Base-by-base conservation (phyloP, 345 rosid genomes). In the Rhodomyrtus tomentosa region DNA sequence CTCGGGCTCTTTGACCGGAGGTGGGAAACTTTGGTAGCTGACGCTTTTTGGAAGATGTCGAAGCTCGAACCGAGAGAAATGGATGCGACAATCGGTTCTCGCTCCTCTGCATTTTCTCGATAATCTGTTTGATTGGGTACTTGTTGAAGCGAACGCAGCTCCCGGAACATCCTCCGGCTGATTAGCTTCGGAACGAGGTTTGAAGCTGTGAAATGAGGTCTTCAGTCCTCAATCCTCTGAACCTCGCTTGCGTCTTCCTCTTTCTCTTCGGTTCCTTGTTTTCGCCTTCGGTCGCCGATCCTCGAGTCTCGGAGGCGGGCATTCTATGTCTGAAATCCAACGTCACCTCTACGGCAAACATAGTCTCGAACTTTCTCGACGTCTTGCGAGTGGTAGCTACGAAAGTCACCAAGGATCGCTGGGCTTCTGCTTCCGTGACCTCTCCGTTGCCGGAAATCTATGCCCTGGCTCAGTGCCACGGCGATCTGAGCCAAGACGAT, bases 401-500 rank as follows among this genome's bases (percentile, higher is more conserved):
- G 29, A 56, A 0, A 54, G 87, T 93, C 13, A 85, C 79, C 25
- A 59, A 40, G 3, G 48, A 6, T 55, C 92, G 85, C 56, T 94
- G 90, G 38, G 96, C 88, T 48, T 89, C 89, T 20, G 76, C 36
- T 86, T 80, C 86, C 50, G 32, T 86, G 0, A 86, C 83, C 86
- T 50, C 87, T 10, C 15, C 92, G 1, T 7, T 80, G 15, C 52
- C 55, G 22, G 79, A 86, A 50, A 76, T 92, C 6, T 92, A 92
- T 12, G 90, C 87, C 1, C 84, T 94, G 21, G 90, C 89, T 13
- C 96, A 94, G 85, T 94, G 95, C 88, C 94, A 92, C 50, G 72
- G 38, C 10, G 94, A 94, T 87, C 94, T 94, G 84, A 90, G 93
- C 18, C 93, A 86, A 7, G 89, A 91, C 4, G 96, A 94, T 51